Conservation (phyloP, 208 protist genomes). For the Crithidia expoeki region DNA sequence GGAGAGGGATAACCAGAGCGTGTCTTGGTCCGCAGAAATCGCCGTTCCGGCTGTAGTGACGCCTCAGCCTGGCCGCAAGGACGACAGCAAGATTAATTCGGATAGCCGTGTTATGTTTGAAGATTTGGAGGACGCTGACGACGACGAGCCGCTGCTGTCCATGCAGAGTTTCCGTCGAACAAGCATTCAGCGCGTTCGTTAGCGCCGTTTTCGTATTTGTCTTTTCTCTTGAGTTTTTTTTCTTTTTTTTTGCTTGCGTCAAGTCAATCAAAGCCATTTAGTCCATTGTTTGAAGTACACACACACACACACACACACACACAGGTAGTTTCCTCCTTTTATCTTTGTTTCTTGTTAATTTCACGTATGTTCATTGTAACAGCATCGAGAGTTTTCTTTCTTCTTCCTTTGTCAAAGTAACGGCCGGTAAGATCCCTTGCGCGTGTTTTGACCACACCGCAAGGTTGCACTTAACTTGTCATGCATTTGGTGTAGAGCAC, state of each 20-base stretch:
- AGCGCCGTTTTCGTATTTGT: not conserved
- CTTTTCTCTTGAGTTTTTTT: not conserved
- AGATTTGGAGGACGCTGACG: constrained; percentile 32
- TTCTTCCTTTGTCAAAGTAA: too few relatives aligned
- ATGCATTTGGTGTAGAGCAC: too few relatives aligned
- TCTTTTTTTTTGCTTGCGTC: not conserved
- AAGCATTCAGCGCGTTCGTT: constrained; percentile 33
- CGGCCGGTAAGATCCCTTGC: too few relatives aligned
- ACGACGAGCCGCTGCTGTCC: constrained; percentile 54
- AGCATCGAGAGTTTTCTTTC: too few relatives aligned
- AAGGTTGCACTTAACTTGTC: too few relatives aligned
- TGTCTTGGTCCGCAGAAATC: not conserved
- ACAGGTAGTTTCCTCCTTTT: too few relatives aligned
- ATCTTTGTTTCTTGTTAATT: too few relatives aligned
- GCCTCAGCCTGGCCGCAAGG: not conserved
- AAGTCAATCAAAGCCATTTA: too few relatives aligned
- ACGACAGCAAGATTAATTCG: not conserved
- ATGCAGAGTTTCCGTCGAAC: constrained; percentile 48
- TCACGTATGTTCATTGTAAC: too few relatives aligned
- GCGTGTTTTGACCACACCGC: too few relatives aligned
- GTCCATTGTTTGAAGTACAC: too few relatives aligned
- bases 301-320: too few relatives aligned
- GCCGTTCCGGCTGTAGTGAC: not conserved
- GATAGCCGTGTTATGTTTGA: constrained; percentile 20
- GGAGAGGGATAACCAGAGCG: not conserved